Conservation (phyloP, 2,329 filamentous ascomycete species). For the Colletotrichum sp. region DNA sequence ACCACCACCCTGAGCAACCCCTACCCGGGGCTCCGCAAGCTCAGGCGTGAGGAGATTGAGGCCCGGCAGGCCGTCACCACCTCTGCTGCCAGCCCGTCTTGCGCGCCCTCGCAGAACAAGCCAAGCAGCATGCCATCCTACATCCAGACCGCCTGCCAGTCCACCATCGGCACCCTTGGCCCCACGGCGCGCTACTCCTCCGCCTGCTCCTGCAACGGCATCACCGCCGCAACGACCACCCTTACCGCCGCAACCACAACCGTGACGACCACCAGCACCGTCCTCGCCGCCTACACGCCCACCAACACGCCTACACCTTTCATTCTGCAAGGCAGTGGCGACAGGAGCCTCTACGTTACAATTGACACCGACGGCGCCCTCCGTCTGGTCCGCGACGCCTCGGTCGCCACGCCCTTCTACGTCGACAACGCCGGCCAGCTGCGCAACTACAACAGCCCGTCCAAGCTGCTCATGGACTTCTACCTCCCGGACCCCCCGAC, state of each 20-base stretch:
- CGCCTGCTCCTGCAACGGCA: slow-evolving; percentile 48
- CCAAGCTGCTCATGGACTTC: not conserved
- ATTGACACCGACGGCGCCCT: not conserved
- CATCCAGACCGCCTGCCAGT: not conserved
- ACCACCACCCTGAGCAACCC: not conserved
- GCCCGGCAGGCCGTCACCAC: not conserved
- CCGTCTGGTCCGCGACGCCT: not conserved
- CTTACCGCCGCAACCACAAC: slow-evolving; percentile 41
- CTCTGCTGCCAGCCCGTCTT: not conserved
- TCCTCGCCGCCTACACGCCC: not conserved
- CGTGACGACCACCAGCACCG: slow-evolving; percentile 43
- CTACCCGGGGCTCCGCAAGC: not conserved
- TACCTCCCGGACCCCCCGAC: not conserved
- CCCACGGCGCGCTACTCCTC: slow-evolving; percentile 35
- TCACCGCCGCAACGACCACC: slow-evolving; percentile 41
- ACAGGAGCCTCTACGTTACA: not conserved
- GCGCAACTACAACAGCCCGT: not conserved
- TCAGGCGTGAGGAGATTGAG: not conserved
- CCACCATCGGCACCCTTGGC: not conserved
- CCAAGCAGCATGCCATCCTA: not conserved
- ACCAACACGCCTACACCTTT: not conserved
- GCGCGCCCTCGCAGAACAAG: not conserved
- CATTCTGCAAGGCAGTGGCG: not conserved
- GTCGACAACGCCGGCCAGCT: not conserved
- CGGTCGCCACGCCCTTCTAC: not conserved